Evolutionary conservation across 1,139 yeast genomes (phyloP), one percentile per base, ranked within the genome.

Genomic region (Suhomyces bolitotheri): DNA sequence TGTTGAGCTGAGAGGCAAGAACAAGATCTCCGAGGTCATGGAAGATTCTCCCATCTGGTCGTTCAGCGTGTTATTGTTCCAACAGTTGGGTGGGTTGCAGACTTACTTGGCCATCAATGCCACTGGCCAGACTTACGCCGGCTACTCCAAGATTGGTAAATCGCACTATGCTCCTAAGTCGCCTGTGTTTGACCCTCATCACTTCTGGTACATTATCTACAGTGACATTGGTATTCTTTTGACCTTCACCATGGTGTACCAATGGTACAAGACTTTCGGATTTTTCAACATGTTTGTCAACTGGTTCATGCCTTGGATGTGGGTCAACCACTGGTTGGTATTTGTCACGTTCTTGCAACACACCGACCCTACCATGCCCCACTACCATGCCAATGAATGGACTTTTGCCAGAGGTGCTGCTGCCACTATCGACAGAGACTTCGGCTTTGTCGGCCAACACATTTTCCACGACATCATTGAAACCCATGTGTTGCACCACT

Each of bases 351-450:
- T 60, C 53, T 68, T 78, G 51, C 83, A 78, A 61, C 83, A 78
- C 54, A 71, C 82, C 9, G 81, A 77, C 49, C 69, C 77, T 19
- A 49, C 64, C 26, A 66, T 78, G 70, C 82, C 83, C 27, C 83
- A 78, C 55, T 78, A 78, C 53, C 72, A 71, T 41, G 71, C 73
- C 39, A 50, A 58, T 27, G 78, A 76, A 56, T 78, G 83, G 83
- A 77, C 68, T 37, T 78, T 78, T 50, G 82, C 82, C 25, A 69
- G 81, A 59, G 83, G 83, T 52, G 83, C 83, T 27, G 82, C 82
- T 41, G 78, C 82, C 29, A 78, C 83, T 33, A 75, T 78, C 42
- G 83, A 78, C 53, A 66, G 83, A 56, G 68, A 77, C 47, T 76
- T 74, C 52, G 82, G 82, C n/a, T 74, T 76, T 48, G 59, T 75